These are phyloP conservation scores for Gracilaria gracilis DNA, from an alignment of 23 red algal species.

Conservation along the genomic window DNA sequence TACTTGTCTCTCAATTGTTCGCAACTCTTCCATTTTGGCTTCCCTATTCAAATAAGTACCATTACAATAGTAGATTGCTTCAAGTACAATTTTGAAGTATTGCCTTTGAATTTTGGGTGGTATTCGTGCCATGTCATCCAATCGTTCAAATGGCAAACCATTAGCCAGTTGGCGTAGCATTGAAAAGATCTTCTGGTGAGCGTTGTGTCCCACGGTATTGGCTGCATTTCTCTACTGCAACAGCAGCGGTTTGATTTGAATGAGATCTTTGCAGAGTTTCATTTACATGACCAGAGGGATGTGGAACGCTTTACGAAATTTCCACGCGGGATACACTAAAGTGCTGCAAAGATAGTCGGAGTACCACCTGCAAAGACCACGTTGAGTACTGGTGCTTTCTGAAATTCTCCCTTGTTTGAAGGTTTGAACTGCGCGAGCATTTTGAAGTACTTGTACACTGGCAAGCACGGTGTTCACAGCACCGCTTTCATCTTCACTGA, in stretches of 20 bases:
- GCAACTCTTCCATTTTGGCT: neutral
- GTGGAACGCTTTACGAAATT: neutral
- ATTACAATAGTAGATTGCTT: neutral
- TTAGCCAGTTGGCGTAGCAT: neutral
- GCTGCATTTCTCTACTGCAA: neutral
- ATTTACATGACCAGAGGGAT: neutral
- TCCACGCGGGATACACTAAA: neutral
- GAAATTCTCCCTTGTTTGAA: too few species aligned
- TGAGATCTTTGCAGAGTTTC: neutral
- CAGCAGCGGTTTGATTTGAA: neutral
- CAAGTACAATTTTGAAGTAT: neutral
- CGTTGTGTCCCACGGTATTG: neutral
- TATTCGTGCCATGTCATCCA: neutral
- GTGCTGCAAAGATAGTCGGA: neutral
- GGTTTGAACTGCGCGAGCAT: too few species aligned
- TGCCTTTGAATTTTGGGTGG: neutral
- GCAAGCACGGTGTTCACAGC: too few species aligned
- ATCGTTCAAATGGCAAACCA: too few species aligned
- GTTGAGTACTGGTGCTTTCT: too few species aligned
- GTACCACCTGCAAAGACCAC: too few species aligned
- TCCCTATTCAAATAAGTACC: neutral
- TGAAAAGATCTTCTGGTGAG: neutral
- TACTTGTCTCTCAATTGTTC: neutral
- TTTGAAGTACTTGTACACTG: too few species aligned
- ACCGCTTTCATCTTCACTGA: too few species aligned